Percentiles rank a stretch among this genome's conserved stretches.
These are phyloP conservation scores for Cercophora newfieldiana DNA, from an alignment of 495 filamentous ascomycete genomes.

Conservation along the genomic window DNA sequence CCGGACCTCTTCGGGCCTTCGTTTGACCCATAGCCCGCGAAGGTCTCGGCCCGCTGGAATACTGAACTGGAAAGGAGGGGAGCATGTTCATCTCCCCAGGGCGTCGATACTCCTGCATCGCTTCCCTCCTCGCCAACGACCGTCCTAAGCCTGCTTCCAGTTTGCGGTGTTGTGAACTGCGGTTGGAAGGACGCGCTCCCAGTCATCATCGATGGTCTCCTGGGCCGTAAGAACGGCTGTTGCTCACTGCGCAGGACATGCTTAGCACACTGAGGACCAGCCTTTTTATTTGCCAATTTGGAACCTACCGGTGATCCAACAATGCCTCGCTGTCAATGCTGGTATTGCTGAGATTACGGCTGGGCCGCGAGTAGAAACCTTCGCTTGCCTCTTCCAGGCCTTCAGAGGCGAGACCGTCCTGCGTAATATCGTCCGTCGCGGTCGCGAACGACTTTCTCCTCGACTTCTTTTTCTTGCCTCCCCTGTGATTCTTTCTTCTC, in stretches of 20 bases:
- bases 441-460: conserved; percentile 66
- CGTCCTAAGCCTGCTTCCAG: conserved; percentile 35
- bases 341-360: conserved; percentile 66
- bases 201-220: conserved; percentile 56
- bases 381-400: conserved; percentile 34
- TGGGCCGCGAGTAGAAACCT: conserved; percentile 60
- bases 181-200: conserved; percentile 38
- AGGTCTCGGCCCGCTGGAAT: conserved; percentile 31
- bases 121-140: conserved; percentile 35
- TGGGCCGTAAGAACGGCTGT: conserved; percentile 63
- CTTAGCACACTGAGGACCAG: conserved; percentile 13
- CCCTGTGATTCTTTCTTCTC: conserved; percentile 44
- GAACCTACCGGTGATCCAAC: conserved; percentile 71
- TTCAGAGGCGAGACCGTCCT: conserved; percentile 38
- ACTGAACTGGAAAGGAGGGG: conserved; percentile 52
- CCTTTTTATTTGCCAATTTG: not conserved
- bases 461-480: conserved; percentile 63
- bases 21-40: conserved; percentile 41
- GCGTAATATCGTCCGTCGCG: conserved; percentile 46
- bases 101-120: conserved; percentile 42
- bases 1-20: conserved; percentile 30
- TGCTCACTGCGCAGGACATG: conserved; percentile 57
- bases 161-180: conserved; percentile 36
- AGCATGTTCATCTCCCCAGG: conserved; percentile 53
- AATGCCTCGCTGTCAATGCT: conserved; percentile 80